Base-by-base conservation (phyloP, 192 early-diverging fungal genomes). In the Coemansia sp. region DNA sequence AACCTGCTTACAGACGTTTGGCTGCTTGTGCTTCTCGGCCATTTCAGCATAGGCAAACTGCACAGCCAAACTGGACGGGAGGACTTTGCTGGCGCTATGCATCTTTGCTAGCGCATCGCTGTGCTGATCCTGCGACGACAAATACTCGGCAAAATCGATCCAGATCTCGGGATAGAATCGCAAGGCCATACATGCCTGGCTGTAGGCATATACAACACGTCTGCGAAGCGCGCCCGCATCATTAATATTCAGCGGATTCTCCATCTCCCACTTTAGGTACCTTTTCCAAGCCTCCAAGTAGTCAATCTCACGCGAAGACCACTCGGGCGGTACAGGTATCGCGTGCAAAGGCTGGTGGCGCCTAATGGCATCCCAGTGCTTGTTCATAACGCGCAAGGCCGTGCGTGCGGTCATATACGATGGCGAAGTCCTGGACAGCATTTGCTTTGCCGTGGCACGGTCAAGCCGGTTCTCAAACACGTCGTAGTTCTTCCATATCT, bases 401-500 rank as follows among this genome's bases (percentile, higher is more conserved):
- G 90, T 92, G 70, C 96, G 89, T 2, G 96, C 95, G 4, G 93
- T 93, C 94, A 97, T 98, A 70, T 98, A 98, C 20, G 87, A 85
- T 38, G 94, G 86, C 4, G 95, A 96, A 35, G 87, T 75, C 62
- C 95, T 95, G 39, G 87, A 85, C 20, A 97, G 74, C 67, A 92
- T 89, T 66, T 95, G 95, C 77, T 97, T 98, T 52, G 95, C 95
- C 3, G 56, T 59, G 39, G 59, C 89, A 67, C 93, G 89, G 76
- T 93, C 94, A 16, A 94, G 76, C 6, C 81, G 82, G 68, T 93
- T 96, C 67, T 97, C 95, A 83, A 92, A 97, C 29, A 87, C 77
- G 76, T 99, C 97, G 76, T 97, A 97, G 41, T 95, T 89, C 60
- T 95, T 95, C 97, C 97, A 99, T 13, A 99, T 86, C 70, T 90